A percentile compares a stretch with the other conserved stretches of the same genome.
Conservation (phyloP, 805 yeast species). For the Schizosaccharomyces japonicus region DNA sequence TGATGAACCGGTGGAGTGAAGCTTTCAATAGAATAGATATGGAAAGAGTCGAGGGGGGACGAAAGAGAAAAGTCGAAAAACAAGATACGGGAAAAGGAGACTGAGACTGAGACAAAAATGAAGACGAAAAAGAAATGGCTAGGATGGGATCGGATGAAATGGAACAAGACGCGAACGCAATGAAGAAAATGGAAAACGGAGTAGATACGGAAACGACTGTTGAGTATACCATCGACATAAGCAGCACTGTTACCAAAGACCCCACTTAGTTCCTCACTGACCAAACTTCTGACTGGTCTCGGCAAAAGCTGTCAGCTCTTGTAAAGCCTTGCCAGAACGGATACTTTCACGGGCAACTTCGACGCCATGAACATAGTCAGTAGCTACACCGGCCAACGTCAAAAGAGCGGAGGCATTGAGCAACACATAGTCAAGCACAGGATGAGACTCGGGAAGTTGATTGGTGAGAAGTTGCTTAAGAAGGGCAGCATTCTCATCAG, state of each 20-base stretch:
- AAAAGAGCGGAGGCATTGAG: conserved; percentile 76
- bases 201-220: no score
- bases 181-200: no score
- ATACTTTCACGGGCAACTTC: conserved; percentile 46
- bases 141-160: no score
- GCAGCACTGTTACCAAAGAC: no score
- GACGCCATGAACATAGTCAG: conserved; percentile 54
- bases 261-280: no score
- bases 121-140: not conserved
- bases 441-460: conserved; percentile 20
- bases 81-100: not conserved
- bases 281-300: conserved; percentile 13
- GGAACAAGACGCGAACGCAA: no score
- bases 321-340: conserved; percentile 37
- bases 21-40: no score
- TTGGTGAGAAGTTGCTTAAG: conserved; percentile 28
- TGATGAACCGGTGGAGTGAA: no score
- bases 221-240: no score
- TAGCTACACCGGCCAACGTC: conserved; percentile 45
- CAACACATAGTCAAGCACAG: conserved; percentile 72
- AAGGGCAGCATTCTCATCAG: conserved; percentile 52
- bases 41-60: no score
- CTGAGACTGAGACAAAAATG: not conserved
- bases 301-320: conserved; percentile 35
- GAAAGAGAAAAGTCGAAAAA: not conserved